A percentile compares a stretch with the other conserved stretches of the same genome.
phyloP scores from a whole-genome alignment of 495 filamentous ascomycete species.

The Xylaria curta region DNA sequence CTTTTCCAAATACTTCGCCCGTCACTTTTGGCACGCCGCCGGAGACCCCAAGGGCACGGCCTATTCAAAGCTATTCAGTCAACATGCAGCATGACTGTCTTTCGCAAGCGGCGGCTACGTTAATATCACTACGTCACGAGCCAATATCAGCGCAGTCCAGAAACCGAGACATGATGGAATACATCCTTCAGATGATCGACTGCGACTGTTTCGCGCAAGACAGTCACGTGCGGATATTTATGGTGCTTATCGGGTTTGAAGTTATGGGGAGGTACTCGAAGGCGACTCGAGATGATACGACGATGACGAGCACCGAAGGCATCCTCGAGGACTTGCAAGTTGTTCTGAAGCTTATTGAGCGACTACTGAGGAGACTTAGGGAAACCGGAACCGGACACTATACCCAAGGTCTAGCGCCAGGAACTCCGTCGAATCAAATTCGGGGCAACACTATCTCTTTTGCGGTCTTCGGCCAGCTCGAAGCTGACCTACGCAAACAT shows the following conservation, averaged over 20 bases:
- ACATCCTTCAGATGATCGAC: constrained; percentile 27
- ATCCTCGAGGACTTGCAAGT: constrained; percentile 27
- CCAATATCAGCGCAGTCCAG: constrained; percentile 8
- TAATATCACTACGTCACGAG: constrained; percentile 23
- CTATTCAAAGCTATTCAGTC: constrained; percentile 16
- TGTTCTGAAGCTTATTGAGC: constrained; percentile 27
- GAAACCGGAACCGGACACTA: constrained; percentile 22
- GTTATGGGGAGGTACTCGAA: constrained; percentile 27
- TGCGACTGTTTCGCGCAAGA: constrained; percentile 28
- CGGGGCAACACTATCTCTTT: constrained; percentile 22
- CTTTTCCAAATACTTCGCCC: constrained; percentile 19
- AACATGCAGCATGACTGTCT: constrained; percentile 27
- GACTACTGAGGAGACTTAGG: constrained; percentile 25
- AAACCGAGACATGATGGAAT: constrained; percentile 25
- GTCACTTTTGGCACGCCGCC: constrained; percentile 26
- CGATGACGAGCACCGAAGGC: constrained; percentile 23
- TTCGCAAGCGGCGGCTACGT: constrained; percentile 25
- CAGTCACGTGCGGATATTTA: constrained; percentile 25
- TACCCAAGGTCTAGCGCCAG: constrained; percentile 9
- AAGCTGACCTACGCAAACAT: constrained; percentile 27
- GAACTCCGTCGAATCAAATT: constrained; percentile 3
- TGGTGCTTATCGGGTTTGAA: constrained; percentile 27
- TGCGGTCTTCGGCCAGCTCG: constrained; percentile 28
- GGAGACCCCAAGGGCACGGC: constrained; percentile 22
- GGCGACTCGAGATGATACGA: constrained; percentile 15